Evolutionary conservation across 106 monocot species (phyloP), one percentile per base, ranked within the genome.

Genomic region (Dioscorea alata): DNA sequence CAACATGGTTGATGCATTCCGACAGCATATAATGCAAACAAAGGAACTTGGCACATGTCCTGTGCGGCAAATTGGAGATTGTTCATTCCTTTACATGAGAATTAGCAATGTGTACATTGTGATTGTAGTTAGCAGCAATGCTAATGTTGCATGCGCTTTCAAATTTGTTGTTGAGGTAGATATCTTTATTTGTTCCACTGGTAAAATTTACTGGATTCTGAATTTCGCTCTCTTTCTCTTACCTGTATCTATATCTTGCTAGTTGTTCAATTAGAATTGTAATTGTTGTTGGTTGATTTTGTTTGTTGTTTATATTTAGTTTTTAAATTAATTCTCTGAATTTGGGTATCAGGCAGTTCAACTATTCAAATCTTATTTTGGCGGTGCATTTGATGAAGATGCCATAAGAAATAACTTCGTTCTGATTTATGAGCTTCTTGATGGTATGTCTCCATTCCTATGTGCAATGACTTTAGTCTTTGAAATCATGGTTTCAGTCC

Each of bases 1-100:
- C 13, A 99, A 99, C 50, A 99, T 99, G 99, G 93, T 99, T 80
- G 93, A 99, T 82, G 99, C 99, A 49, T 99, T 93, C 72, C 76
- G 99, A 70, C 84, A 66, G 71, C 99, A 99, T 82, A 93, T 99
- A 71, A 99, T 99, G 99, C 99, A 99, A 71, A 90, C 99, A 59
- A 99, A 99, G 73, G 99, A 99, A 83, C 87, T 99, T 66, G 92
- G 99, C 28, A 90, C 81, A 50, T 99, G 99, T 62, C 99, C 99
- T 19, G 99, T 99, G 68, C 75, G 90, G 24, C 93, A 99, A 75
- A 99, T 99, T 73, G 99, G 99, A 74, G 93, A 90, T 16, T 93
- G 93, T 59, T 93, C 99, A 60, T 99, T 99, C 77, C 78, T 99
- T 65, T 99, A 99, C 75, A 99, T 99, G 99, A 84, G 87, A 74